Evolutionary conservation across 2,329 filamentous ascomycete genomes (phyloP).

Genomic region (Claviceps sp.): DNA sequence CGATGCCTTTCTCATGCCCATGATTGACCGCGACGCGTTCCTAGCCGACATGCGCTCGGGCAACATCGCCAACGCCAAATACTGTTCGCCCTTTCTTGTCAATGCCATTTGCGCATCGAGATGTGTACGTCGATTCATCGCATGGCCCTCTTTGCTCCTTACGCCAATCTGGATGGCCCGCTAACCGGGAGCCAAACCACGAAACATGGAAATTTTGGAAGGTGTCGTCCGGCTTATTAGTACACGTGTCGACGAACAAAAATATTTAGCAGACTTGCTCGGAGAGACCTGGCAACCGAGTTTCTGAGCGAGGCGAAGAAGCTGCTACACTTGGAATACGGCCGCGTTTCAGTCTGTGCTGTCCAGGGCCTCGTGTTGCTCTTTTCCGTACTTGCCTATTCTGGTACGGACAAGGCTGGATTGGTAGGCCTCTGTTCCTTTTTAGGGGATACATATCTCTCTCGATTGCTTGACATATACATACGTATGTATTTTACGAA

Average conservation of each 20-base stretch:
- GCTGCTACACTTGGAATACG: conserved; percentile 11
- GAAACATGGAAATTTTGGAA: too few relatives aligned
- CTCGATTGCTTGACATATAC: too few relatives aligned
- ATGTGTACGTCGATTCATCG: conserved; percentile 11
- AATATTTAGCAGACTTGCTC: conserved; percentile 5
- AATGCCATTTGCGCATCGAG: conserved; percentile 19
- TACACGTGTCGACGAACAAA: conserved; percentile 12
- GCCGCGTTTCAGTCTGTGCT: conserved; percentile 10
- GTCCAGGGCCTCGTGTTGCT: conserved; percentile 11
- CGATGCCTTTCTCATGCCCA: conserved; percentile 12
- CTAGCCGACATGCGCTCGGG: conserved; percentile 14
- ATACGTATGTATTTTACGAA: not conserved
- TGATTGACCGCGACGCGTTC: conserved; percentile 15
- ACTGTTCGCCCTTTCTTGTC: conserved; percentile 19
- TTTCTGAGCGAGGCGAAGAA: conserved; percentile 14
- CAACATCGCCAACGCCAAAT: conserved; percentile 10
- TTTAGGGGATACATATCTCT: not conserved
- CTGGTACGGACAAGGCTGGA: conserved; percentile 7
- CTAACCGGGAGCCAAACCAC: not conserved
- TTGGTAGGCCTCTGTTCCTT: conserved; percentile 3
- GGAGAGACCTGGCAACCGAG: conserved; percentile 7
- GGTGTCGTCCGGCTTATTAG: conserved; percentile 4
- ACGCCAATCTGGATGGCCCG: not conserved
- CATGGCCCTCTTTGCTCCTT: not conserved
- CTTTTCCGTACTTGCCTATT: conserved; percentile 8